Conservation (phyloP, 2,329 filamentous ascomycete genomes). For the Metarhizium humberi region DNA sequence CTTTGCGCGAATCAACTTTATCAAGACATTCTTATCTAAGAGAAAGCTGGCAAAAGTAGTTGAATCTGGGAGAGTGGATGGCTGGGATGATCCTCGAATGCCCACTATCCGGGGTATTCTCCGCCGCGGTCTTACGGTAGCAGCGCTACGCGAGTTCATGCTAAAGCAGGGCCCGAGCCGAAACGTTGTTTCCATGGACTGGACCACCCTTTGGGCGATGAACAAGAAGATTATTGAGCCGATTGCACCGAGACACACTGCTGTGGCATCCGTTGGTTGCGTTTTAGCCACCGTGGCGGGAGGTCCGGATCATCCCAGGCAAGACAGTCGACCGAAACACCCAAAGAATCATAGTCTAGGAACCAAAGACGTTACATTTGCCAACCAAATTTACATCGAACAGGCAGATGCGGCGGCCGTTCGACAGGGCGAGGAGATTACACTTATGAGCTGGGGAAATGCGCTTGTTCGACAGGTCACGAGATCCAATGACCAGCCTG, state of each 20-base stretch:
- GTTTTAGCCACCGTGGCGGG: conserved; percentile 29
- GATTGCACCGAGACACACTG: conserved; percentile 58
- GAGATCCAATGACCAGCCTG: background rate
- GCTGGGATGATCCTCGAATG: conserved; percentile 76
- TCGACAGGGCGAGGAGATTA: background rate
- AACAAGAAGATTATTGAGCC: conserved; percentile 73
- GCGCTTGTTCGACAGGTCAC: background rate
- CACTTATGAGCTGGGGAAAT: background rate
- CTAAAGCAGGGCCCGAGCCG: conserved; percentile 68
- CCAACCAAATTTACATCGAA: background rate
- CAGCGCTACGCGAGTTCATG: conserved; percentile 68
- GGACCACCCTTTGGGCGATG: conserved; percentile 54
- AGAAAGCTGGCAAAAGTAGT: conserved; percentile 78
- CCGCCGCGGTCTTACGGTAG: conserved; percentile 62
- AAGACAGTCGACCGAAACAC: background rate
- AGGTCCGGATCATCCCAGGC: background rate
- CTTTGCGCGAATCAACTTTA: conserved; percentile 76
- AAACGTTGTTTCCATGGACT: conserved; percentile 69
- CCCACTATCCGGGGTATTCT: conserved; percentile 66
- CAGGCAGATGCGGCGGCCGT: background rate
- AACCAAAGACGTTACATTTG: background rate
- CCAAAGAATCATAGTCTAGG: background rate
- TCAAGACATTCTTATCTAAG: conserved; percentile 74
- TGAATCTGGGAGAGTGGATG: conserved; percentile 63
- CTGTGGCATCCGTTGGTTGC: conserved; percentile 52